Evolutionary conservation across 371 early-diverging fungal genomes (phyloP), one percentile per base, ranked within the genome.

Genomic region (Mucor mucedo): DNA sequence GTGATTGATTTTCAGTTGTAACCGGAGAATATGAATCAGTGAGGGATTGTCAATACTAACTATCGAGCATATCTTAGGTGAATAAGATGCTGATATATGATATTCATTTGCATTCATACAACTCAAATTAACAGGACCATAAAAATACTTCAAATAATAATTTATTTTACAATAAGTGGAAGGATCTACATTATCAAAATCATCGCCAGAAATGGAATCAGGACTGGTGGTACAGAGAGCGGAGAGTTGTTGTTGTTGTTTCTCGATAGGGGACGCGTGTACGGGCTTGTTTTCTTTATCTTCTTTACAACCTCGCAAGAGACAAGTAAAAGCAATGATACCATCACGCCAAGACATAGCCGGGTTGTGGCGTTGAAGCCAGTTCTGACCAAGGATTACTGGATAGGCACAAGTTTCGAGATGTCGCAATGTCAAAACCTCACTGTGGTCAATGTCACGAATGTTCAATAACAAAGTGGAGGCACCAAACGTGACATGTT

Each of bases 341-440:
- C 42, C 32, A 3, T 44, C 14, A 4, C 14, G 11, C 57, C 45
- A 56, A 28, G 27, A 9, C 4, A 56, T 42, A 5, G 16, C 57
- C 0, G 57, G 57, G 14, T 56, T 32, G 30, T 56, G 57, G 3
- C n/a, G 44, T 2, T 9, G 3, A 5, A 56, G 14, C 57, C 57
- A 56, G 14, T 11, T 13, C 5, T 30, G 16, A 42, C 57, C 57
- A 9, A 56, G 45, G 6, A 56, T 44, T 7, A 56, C 45, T 11
- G 44, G 45, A 5, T 5, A 45, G 4, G 44, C 44, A 16, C 30
- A 8, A 30, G 28, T 13, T 1, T 42, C 33, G 0, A 56, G n/a
- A 3, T 44, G 41, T 3, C 41, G n/a, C n/a, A 56, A 8, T 14
- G 42, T 32, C 5, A 56, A 2, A 2, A 9, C 4, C 28, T 56